Conservation (phyloP, 257 asterid species). For the Rauvolfia tetraphylla region DNA sequence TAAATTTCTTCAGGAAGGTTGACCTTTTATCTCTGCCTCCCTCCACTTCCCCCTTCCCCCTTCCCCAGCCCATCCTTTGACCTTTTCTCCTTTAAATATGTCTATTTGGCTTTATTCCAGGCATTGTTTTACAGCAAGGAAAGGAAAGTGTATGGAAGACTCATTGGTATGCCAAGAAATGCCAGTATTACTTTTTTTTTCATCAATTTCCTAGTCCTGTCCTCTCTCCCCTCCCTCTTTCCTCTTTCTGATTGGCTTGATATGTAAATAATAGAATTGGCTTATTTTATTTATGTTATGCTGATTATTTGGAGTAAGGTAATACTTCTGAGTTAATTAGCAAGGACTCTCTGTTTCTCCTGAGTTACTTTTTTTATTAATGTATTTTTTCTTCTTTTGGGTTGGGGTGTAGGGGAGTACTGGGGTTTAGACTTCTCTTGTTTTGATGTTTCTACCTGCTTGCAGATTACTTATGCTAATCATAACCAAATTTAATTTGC, state of each 20-base stretch:
- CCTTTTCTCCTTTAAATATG: not conserved
- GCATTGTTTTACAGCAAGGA: constrained; percentile 56
- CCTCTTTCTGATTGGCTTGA: not conserved
- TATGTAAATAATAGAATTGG: not conserved
- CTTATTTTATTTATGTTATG: not conserved
- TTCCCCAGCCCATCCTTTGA: not conserved
- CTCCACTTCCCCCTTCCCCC: not conserved
- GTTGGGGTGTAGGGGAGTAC: not conserved
- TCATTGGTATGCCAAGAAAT: constrained; percentile 50
- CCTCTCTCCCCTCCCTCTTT: no score
- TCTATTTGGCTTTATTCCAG: constrained; percentile 29
- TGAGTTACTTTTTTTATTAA: not conserved
- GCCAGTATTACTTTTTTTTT: not conserved
- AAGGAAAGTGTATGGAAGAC: constrained; percentile 65
- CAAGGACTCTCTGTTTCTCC: not conserved
- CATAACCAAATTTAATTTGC: constrained; percentile 1
- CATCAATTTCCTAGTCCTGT: not conserved
- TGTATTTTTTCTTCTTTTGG: not conserved
- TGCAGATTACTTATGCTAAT: not conserved
- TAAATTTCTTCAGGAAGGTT: constrained; percentile 66
- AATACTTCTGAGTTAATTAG: not conserved
- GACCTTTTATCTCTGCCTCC: constrained; percentile 7
- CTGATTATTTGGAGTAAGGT: not conserved
- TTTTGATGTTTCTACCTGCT: constrained; percentile 8
- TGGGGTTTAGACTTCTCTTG: not conserved